A percentile compares a stretch with the other conserved stretches of the same genome.
Conservation (phyloP, 2,329 filamentous ascomycete species). For the Anisogramma anomala region DNA sequence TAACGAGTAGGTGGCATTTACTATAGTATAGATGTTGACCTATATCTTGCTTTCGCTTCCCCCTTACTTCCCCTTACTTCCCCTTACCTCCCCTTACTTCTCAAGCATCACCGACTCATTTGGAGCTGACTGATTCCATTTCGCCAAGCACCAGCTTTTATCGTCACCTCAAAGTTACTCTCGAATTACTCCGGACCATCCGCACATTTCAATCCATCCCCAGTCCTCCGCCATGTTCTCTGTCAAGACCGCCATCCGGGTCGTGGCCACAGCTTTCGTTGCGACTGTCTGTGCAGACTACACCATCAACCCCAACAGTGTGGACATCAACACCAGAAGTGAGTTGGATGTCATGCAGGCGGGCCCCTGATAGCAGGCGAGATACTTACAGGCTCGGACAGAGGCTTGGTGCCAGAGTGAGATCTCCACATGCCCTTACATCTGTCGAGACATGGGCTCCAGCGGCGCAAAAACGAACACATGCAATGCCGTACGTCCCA, state of each 20-base stretch:
- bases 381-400: constrained; percentile 18
- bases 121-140: too few species aligned
- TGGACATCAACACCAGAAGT: constrained; percentile 42
- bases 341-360: constrained; percentile 22
- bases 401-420: constrained; percentile 56
- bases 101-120: too few species aligned
- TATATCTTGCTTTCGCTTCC: too few species aligned
- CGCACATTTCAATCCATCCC: too few species aligned
- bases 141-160: background rate
- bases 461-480: constrained; percentile 47
- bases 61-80: too few species aligned
- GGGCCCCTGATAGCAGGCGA: background rate
- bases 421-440: constrained; percentile 53
- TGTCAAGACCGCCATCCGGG: constrained; percentile 40
- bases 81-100: background rate
- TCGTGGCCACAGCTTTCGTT: constrained; percentile 41
- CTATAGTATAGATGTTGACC: too few species aligned
- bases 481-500: constrained; percentile 50
- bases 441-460: constrained; percentile 52
- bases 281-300: constrained; percentile 45
- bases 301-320: constrained; percentile 49
- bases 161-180: too few species aligned
- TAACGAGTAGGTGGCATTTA: too few species aligned
- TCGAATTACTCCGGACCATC: too few species aligned
- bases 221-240: constrained; percentile 43